Conservation (phyloP, 306 rosid species). For the Acacia confusa region DNA sequence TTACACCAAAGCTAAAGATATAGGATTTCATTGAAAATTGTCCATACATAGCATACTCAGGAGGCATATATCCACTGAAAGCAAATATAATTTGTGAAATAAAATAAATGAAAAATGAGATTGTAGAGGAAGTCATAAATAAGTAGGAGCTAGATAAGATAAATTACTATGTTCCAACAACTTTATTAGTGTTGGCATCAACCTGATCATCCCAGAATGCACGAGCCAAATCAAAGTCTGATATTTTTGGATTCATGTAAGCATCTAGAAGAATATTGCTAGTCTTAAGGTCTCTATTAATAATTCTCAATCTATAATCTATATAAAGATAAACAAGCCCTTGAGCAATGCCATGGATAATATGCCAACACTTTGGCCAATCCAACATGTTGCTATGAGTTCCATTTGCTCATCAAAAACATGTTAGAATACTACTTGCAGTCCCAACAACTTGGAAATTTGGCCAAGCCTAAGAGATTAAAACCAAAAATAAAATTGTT, state of each 20-base stretch:
- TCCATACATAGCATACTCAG: background rate
- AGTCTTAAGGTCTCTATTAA: conserved; percentile 55
- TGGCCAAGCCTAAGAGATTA: background rate
- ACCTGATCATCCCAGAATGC: background rate
- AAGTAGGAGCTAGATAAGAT: background rate
- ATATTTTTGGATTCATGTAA: conserved; percentile 49
- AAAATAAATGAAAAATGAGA: background rate
- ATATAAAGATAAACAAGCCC: conserved; percentile 53
- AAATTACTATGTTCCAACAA: background rate
- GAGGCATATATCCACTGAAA: background rate
- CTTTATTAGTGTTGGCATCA: background rate
- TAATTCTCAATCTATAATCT: conserved; percentile 53
- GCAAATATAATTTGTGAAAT: background rate
- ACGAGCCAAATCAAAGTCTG: conserved; percentile 35
- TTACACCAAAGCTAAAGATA: background rate
- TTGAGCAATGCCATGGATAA: conserved; percentile 47
- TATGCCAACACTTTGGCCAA: conserved; percentile 41
- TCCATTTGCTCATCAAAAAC: conserved; percentile 35
- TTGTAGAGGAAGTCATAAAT: background rate
- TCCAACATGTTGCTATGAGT: conserved; percentile 24
- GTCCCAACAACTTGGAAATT: background rate
- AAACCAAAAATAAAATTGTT: conserved; percentile 38
- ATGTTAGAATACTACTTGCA: conserved; percentile 9
- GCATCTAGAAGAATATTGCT: conserved; percentile 52
- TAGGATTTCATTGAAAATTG: background rate